Conservation (phyloP, 306 rosid species). For the Prunus armeniaca region DNA sequence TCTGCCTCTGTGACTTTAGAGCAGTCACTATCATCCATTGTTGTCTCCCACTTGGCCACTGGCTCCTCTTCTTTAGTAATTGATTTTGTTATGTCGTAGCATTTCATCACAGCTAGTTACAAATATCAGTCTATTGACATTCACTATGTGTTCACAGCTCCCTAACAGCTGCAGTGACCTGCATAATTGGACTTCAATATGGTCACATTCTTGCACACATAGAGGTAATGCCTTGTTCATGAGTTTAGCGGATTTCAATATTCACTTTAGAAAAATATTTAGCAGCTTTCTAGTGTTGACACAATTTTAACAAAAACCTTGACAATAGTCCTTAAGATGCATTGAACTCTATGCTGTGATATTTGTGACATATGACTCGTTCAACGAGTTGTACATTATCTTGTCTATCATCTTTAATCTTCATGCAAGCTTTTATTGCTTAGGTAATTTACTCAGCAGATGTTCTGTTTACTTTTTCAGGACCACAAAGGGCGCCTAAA, state of each 20-base stretch:
- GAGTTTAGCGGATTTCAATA: neutral
- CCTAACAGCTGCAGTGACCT: constrained; percentile 79
- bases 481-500: constrained; percentile 69
- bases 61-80: neutral
- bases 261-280: neutral
- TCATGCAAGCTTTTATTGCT: constrained; percentile 1
- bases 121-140: constrained; percentile 17
- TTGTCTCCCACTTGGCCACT: neutral
- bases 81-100: neutral
- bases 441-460: neutral
- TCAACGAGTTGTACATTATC: neutral
- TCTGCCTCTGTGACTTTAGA: neutral
- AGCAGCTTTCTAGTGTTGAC: neutral
- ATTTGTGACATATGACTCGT: neutral
- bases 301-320: neutral
- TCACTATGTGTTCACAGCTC: constrained; percentile 49
- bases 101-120: neutral
- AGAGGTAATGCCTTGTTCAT: constrained; percentile 48
- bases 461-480: constrained; percentile 43
- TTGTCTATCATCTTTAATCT: constrained; percentile 1
- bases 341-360: neutral
- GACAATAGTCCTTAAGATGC: neutral
- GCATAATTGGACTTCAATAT: constrained; percentile 92
- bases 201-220: constrained; percentile 79
- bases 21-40: neutral